Conservation (phyloP, 345 rosid species). For the Hirschfeldia incana region DNA sequence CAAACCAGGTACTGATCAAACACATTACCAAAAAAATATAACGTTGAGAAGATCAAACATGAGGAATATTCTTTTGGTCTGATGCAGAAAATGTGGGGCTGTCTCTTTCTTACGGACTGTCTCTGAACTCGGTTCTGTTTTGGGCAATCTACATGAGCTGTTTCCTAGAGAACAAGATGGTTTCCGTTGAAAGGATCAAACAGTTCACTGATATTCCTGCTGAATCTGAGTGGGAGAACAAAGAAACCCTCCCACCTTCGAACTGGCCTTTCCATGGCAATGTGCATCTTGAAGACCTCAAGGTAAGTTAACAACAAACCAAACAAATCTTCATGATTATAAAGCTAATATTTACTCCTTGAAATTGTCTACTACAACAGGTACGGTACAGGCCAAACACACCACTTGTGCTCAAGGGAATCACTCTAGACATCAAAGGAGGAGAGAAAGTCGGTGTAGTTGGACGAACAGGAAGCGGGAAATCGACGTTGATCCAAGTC, state of each 20-base stretch:
- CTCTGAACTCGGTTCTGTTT: slow-evolving; percentile 78
- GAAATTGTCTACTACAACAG: slow-evolving; percentile 42
- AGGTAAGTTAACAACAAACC: slow-evolving; percentile 48
- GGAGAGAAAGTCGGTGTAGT: slow-evolving; percentile 93
- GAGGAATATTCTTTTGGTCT: not conserved
- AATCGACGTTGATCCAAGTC: slow-evolving; percentile 90
- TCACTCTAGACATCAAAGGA: slow-evolving; percentile 68
- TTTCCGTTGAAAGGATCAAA: slow-evolving; percentile 88
- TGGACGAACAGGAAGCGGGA: slow-evolving; percentile 96
- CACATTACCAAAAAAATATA: no score
- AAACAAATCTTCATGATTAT: not conserved
- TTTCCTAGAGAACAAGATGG: slow-evolving; percentile 89
- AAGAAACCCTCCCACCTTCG: slow-evolving; percentile 61
- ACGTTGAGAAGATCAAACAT: not conserved
- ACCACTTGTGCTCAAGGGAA: slow-evolving; percentile 85
- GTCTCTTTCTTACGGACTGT: slow-evolving; percentile 89
- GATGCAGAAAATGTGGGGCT: slow-evolving; percentile 80
- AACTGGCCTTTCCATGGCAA: slow-evolving; percentile 79
- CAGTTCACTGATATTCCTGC: slow-evolving; percentile 80
- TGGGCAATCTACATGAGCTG: slow-evolving; percentile 82
- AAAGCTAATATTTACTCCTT: not conserved
- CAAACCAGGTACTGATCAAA: slow-evolving; percentile 62
- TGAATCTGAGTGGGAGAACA: slow-evolving; percentile 73
- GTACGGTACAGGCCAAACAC: slow-evolving; percentile 88
- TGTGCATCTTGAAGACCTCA: slow-evolving; percentile 74